Percentiles rank a stretch among this genome's conserved stretches.
Evolutionary conservation across 2,329 filamentous ascomycete genomes (phyloP).

Genomic region (Helotiales sp.): DNA sequence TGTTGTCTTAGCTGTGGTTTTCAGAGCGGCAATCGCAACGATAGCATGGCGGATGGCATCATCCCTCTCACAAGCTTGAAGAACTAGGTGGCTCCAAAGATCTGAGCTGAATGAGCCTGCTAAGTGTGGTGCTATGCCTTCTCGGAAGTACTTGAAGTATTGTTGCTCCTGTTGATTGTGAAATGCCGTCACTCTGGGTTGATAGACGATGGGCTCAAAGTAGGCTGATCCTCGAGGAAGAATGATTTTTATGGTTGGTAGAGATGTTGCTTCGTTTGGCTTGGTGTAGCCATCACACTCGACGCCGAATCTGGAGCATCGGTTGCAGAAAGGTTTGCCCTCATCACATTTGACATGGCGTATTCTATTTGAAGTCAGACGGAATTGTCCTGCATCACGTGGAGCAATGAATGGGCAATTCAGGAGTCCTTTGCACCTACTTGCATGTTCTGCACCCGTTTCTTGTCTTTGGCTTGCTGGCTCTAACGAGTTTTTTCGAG

Average conservation of each 20-base stretch:
- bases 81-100: conserved; percentile 65
- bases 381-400: neutral
- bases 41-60: conserved; percentile 65
- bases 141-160: conserved; percentile 64
- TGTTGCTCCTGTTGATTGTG: conserved; percentile 56
- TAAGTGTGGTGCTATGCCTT: conserved; percentile 62
- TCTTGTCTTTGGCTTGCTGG: conserved; percentile 6
- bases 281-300: conserved; percentile 14
- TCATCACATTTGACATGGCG: conserved; percentile 69
- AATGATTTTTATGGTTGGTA: neutral
- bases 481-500: neutral
- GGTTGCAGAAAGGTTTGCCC: conserved; percentile 50
- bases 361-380: neutral
- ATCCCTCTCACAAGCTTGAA: conserved; percentile 64
- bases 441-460: conserved; percentile 17
- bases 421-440: neutral
- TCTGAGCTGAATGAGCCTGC: conserved; percentile 68
- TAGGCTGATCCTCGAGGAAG: neutral
- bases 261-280: neutral
- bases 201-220: conserved; percentile 1
- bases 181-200: conserved; percentile 36
- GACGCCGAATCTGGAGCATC: conserved; percentile 2
- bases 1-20: conserved; percentile 69
- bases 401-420: neutral
- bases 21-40: conserved; percentile 66